Conservation (phyloP, 2,329 filamentous ascomycete species). For the Fusarium anthophilum region DNA sequence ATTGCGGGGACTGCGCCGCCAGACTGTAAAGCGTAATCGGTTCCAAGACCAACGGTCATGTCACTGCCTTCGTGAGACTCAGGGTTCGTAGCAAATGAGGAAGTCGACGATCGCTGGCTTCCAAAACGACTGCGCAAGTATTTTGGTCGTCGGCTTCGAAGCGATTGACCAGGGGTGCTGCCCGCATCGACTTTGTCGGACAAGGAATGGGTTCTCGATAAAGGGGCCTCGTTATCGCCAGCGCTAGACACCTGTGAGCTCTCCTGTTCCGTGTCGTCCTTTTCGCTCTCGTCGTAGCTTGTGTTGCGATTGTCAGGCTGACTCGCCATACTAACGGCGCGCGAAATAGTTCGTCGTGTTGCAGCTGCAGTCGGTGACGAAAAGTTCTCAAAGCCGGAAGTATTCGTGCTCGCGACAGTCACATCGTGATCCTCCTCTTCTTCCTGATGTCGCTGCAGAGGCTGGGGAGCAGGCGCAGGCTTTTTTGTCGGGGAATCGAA, state of each 20-base stretch:
- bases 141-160: constrained; percentile 62
- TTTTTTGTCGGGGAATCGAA: constrained; percentile 59
- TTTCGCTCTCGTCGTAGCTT: constrained; percentile 41
- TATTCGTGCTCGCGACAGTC: constrained; percentile 53
- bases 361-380: constrained; percentile 66
- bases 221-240: constrained; percentile 43
- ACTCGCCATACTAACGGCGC: constrained; percentile 59
- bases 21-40: constrained; percentile 84
- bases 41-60: constrained; percentile 70
- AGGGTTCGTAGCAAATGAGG: constrained; percentile 64
- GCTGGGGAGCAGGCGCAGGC: constrained; percentile 39
- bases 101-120: constrained; percentile 69
- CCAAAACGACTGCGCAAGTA: constrained; percentile 66
- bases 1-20: constrained; percentile 75
- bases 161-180: constrained; percentile 56
- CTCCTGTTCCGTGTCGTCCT: constrained; percentile 42
- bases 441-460: constrained; percentile 1
- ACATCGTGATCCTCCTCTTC: constrained; percentile 37
- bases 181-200: constrained; percentile 54
- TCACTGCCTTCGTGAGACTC: constrained; percentile 75
- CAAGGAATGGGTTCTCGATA: constrained; percentile 47
- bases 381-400: constrained; percentile 62
- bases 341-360: constrained; percentile 62
- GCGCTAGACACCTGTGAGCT: constrained; percentile 43
- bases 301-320: constrained; percentile 37